Base-by-base conservation (phyloP, 768 basidiomycete species). In the Agrocybe praecox region DNA sequence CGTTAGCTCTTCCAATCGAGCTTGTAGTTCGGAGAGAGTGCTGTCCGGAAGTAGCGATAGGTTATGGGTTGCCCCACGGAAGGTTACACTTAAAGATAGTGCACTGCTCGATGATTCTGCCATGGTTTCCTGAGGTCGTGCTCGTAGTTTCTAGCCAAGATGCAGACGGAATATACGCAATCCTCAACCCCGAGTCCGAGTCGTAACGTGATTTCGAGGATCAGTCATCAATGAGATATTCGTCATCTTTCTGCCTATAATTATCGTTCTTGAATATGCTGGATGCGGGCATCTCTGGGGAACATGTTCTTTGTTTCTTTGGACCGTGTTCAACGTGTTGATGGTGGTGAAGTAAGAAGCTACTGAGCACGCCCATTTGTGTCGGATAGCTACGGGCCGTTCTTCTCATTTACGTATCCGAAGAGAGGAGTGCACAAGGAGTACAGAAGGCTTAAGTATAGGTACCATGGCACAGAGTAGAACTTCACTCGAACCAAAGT, bases 1-100 rank as follows among this genome's bases (percentile, higher is more conserved):
- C 1, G 89, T 92, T 24, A 90, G 76, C 60, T 85, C 79, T 65
- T 87, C 82, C 4, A 92, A 65, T 26, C 66, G 76, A 1, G 72
- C 62, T 52, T 85, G 79, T 2, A 93, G 73, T 10, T 64, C 66
- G 1, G 73, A 68, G n/a, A 92, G 64, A 2, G 88, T 80, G 47
- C 73, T 74, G 42, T 84, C 75, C 0, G 79, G 69, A n/a, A 73
- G 71, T 0, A 88, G 62, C 0, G 79, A 76, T n/a, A 90, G 60
- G 1, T 66, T 48, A 64, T 88, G 74, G 1, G 72, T 62, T 42
- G 63, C 68, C 2, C 87, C 85, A 2, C 86, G 81, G 64, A 82
- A 78, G 22, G 72, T 62, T 54, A 89, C 65, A 18, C 69, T 70
- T 22, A 73, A 49, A 19, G 64, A 61, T 32, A 69, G 61, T 11